Evolutionary conservation across 2,329 filamentous ascomycete genomes (phyloP).

Genomic region (Drechslerella coelobrocha): DNA sequence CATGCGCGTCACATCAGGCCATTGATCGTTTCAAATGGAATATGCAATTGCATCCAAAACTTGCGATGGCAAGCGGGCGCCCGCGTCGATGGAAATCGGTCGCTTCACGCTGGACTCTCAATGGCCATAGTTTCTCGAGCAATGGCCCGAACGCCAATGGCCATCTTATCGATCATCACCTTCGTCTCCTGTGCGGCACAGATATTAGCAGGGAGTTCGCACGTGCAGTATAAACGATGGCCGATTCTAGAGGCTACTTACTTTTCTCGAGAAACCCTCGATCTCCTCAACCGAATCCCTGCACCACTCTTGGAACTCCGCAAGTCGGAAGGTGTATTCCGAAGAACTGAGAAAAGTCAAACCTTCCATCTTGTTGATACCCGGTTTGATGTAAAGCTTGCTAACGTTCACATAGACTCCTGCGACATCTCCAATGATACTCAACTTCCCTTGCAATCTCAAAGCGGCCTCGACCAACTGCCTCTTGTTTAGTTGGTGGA

Average conservation of each 20-base stretch:
- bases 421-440: conserved; percentile 33
- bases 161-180: conserved; percentile 32
- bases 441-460: conserved; percentile 21
- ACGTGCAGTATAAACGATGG: neutral
- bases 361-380: conserved; percentile 36
- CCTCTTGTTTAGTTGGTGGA: conserved; percentile 8
- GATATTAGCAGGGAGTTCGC: conserved; percentile 1
- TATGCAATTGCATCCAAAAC: too few relatives aligned
- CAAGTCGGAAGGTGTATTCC: conserved; percentile 15
- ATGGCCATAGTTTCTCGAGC: conserved; percentile 25
- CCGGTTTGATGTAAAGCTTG: conserved; percentile 36
- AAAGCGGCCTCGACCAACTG: conserved; percentile 19
- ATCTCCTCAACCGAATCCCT: conserved; percentile 18
- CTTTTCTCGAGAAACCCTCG: conserved; percentile 16
- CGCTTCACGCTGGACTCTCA: conserved; percentile 1
- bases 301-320: conserved; percentile 24
- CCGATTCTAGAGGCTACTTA: neutral
- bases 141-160: conserved; percentile 1
- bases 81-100: too few relatives aligned
- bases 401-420: conserved; percentile 23
- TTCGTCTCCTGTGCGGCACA: conserved; percentile 13
- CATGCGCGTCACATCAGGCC: too few relatives aligned
- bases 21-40: too few relatives aligned
- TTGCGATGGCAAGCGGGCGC: too few relatives aligned
- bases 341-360: conserved; percentile 21